Conservation (phyloP, 2,329 filamentous ascomycete species). For the Biscogniauxia sp. region DNA sequence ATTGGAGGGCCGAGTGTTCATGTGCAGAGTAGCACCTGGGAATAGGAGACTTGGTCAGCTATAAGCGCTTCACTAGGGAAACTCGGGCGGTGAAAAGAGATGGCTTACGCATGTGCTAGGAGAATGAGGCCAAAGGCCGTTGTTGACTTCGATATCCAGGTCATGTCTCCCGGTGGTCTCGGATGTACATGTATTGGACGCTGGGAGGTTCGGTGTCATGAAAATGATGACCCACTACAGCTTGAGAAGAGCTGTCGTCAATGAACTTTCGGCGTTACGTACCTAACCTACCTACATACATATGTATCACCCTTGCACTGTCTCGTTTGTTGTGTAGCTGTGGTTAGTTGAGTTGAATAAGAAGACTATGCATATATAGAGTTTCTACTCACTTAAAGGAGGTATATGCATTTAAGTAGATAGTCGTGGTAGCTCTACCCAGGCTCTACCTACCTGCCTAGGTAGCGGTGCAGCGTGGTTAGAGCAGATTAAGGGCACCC, state of each 20-base stretch:
- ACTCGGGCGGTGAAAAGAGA: background rate
- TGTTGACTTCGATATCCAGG: slow-evolving; percentile 66
- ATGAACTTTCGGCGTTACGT: background rate
- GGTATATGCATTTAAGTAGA: background rate
- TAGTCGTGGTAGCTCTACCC: background rate
- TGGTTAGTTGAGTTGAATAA: background rate
- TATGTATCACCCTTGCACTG: background rate
- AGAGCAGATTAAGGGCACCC: background rate
- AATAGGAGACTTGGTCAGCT: slow-evolving; percentile 14
- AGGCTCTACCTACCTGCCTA: too few relatives aligned
- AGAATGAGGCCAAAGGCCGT: slow-evolving; percentile 75
- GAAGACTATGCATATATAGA: background rate
- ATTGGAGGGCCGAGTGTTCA: slow-evolving; percentile 78
- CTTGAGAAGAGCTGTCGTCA: background rate
- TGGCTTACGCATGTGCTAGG: slow-evolving; percentile 79
- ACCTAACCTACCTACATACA: too few relatives aligned
- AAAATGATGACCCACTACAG: slow-evolving; percentile 8
- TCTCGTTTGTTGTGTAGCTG: background rate
- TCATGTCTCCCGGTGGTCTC: slow-evolving; percentile 51
- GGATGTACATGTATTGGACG: background rate
- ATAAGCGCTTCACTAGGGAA: background rate
- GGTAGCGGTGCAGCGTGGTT: background rate
- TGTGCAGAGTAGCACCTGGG: slow-evolving; percentile 91
- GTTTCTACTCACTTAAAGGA: background rate
- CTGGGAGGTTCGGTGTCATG: background rate